Percentiles rank a stretch among this genome's conserved stretches.
Conservation (phyloP, 805 yeast species). For the Zygosaccharomyces rouxii region DNA sequence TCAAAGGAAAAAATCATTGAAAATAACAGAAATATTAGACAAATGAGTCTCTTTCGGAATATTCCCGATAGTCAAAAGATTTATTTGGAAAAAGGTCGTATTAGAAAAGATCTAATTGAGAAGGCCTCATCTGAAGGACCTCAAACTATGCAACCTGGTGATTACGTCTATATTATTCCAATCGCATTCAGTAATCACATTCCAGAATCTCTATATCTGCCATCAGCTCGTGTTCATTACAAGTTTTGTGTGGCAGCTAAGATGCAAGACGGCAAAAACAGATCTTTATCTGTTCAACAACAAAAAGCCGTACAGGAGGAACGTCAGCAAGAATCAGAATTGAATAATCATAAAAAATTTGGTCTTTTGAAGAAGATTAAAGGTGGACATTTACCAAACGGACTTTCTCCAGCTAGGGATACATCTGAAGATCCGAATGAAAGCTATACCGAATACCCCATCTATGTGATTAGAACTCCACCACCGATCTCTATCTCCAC, state of each 20-base stretch:
- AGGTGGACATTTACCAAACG: conserved; percentile 7
- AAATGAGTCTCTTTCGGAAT: conserved; percentile 22
- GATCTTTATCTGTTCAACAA: conserved; percentile 3
- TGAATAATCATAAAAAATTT: conserved; percentile 8
- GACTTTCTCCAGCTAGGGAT: conserved; percentile 4
- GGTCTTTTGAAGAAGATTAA: conserved; percentile 28
- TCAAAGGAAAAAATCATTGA: conserved; percentile 23
- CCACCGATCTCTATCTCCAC: conserved; percentile 38
- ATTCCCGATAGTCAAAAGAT: conserved; percentile 9
- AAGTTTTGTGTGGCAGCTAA: conserved; percentile 19
- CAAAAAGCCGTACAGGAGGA: conserved; percentile 5
- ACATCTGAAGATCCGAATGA: conserved; percentile 10
- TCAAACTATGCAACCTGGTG: conserved; percentile 49
- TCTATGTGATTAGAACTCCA: conserved; percentile 40
- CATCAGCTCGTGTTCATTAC: conserved; percentile 32
- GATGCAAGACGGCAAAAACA: conserved; percentile 8
- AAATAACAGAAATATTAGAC: conserved; percentile 18
- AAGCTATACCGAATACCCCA: conserved; percentile 31
- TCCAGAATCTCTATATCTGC: conserved; percentile 47
- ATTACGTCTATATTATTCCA: conserved; percentile 65
- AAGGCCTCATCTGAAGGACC: conserved; percentile 7
- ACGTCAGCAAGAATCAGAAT: conserved; percentile 14
- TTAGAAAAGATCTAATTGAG: conserved; percentile 12
- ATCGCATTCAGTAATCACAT: conserved; percentile 54
- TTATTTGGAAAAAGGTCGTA: conserved; percentile 21